These are phyloP conservation scores for Adenanthera pavonina DNA, from an alignment of 306 rosid species.

Conservation along the genomic window DNA sequence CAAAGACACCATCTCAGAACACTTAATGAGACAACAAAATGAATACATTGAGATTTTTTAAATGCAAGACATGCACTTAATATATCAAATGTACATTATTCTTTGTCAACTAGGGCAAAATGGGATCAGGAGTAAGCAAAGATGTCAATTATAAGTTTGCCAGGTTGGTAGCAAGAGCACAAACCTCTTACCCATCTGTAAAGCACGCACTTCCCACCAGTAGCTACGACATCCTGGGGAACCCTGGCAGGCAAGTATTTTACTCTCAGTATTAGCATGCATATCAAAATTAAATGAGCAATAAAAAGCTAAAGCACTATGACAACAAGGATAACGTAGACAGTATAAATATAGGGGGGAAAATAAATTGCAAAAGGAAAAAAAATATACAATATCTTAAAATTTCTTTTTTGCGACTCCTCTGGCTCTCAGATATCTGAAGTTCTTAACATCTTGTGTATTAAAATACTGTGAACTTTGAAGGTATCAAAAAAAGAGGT, in stretches of 20 bases:
- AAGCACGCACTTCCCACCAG: constrained; percentile 87
- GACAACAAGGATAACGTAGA: neutral
- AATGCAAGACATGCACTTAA: constrained; percentile 30
- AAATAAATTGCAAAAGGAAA: neutral
- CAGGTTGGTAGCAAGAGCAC: constrained; percentile 27
- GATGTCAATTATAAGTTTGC: neutral
- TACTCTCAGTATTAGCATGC: constrained; percentile 24
- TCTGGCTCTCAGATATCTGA: neutral
- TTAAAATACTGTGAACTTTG: neutral
- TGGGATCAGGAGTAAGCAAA: neutral
- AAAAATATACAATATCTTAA: neutral
- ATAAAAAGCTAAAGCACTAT: neutral
- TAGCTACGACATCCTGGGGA: constrained; percentile 94
- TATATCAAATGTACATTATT: neutral
- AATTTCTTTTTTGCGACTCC: neutral
- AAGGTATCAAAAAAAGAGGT: neutral
- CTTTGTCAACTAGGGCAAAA: constrained; percentile 5
- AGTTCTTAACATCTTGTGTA: neutral
- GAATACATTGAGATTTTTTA: neutral
- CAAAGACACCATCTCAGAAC: constrained; percentile 37
- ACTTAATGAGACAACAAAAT: constrained; percentile 21
- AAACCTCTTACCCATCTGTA: constrained; percentile 92
- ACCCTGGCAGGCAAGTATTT: constrained; percentile 60
- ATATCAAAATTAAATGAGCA: constrained; percentile 1
- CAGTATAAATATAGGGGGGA: neutral